A percentile compares a stretch with the other conserved stretches of the same genome.
Evolutionary conservation across 2,329 filamentous ascomycete species (phyloP).

Genomic region (Fusarium cyanostomum): DNA sequence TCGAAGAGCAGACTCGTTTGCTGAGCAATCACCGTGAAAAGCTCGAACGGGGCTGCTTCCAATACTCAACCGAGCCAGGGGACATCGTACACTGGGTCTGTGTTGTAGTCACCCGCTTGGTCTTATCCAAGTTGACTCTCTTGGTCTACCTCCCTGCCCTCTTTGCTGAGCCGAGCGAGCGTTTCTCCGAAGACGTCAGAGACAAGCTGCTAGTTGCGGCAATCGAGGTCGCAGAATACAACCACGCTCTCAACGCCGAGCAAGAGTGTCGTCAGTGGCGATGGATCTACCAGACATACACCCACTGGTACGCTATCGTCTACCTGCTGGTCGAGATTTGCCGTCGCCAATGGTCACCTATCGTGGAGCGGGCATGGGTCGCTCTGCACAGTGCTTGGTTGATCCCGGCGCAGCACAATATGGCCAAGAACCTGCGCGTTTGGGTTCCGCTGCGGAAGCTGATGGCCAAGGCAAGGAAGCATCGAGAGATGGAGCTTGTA

Average conservation of each 20-base stretch:
- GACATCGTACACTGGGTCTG: slow-evolving; percentile 52
- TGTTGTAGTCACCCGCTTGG: slow-evolving; percentile 53
- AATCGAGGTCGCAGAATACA: slow-evolving; percentile 66
- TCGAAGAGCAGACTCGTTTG: slow-evolving; percentile 55
- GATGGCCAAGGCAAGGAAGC: slow-evolving; percentile 50
- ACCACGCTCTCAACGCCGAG: slow-evolving; percentile 62
- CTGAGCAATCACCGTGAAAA: slow-evolving; percentile 57
- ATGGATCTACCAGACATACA: slow-evolving; percentile 69
- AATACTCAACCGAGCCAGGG: slow-evolving; percentile 45
- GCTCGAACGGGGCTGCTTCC: slow-evolving; percentile 56
- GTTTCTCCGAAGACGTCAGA: slow-evolving; percentile 51
- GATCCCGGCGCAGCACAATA: slow-evolving; percentile 39
- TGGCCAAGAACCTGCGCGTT: slow-evolving; percentile 46
- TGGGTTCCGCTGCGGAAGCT: slow-evolving; percentile 55
- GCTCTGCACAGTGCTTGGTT: slow-evolving; percentile 57
- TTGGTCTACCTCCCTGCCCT: slow-evolving; percentile 63
- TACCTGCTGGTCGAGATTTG: slow-evolving; percentile 64
- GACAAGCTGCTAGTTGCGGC: slow-evolving; percentile 59
- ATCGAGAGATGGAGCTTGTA: slow-evolving; percentile 50
- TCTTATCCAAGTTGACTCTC: slow-evolving; percentile 64
- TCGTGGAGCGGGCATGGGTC: slow-evolving; percentile 58
- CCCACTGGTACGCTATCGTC: slow-evolving; percentile 67
- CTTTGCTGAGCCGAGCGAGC: slow-evolving; percentile 52
- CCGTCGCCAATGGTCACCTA: slow-evolving; percentile 56
- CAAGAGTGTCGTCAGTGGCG: slow-evolving; percentile 60